Conservation (phyloP, 768 basidiomycete genomes). For the Mycena chlorophos region DNA sequence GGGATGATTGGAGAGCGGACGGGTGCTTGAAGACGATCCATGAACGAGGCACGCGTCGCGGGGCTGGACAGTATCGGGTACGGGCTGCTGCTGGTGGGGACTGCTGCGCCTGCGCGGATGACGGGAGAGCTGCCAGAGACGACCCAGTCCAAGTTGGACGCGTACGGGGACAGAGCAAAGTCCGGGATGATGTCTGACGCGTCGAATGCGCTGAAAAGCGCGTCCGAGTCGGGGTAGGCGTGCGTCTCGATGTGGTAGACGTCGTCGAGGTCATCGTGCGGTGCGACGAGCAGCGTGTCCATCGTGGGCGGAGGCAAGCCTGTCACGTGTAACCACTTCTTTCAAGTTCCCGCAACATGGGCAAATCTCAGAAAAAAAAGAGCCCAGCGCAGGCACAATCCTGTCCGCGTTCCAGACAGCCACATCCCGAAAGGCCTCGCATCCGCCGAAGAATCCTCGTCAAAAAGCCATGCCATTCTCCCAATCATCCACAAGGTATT, state of each 20-base stretch:
- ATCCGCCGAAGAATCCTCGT: slow-evolving; percentile 68
- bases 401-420: slow-evolving; percentile 89
- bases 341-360: no score
- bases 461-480: slow-evolving; percentile 75
- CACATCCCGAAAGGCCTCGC: slow-evolving; percentile 84
- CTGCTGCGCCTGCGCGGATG: no score
- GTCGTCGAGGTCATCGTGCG: no score
- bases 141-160: not conserved
- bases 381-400: slow-evolving; percentile 85
- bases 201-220: not conserved
- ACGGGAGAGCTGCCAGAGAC: not conserved
- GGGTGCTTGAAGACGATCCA: slow-evolving; percentile 12
- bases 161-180: not conserved
- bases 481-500: slow-evolving; percentile 95
- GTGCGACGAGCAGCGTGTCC: no score
- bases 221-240: no score
- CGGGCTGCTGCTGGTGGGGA: not conserved
- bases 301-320: no score
- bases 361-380: slow-evolving; percentile 91
- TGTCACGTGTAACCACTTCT: no score
- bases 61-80: slow-evolving; percentile 5
- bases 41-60: slow-evolving; percentile 9
- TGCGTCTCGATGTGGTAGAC: no score
- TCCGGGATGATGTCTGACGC: not conserved
- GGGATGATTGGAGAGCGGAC: not conserved